Evolutionary conservation across 495 filamentous ascomycete genomes (phyloP).

Genomic region (Xanthoparmelia taractica): DNA sequence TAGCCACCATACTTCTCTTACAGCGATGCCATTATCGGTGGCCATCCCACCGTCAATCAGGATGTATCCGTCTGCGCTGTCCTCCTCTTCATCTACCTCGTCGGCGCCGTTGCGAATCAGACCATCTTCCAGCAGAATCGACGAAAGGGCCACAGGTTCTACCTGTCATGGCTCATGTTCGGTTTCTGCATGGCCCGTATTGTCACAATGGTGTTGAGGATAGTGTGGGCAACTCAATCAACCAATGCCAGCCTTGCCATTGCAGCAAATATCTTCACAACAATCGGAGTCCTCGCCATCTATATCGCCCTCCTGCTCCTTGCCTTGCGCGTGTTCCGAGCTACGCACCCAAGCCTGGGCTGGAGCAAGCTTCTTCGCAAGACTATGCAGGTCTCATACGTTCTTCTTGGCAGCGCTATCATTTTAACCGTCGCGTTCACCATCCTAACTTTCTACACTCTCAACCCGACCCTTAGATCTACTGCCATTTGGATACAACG

Average conservation of each 20-base stretch:
- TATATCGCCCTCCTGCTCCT: conserved; percentile 73
- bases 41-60: conserved; percentile 41
- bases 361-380: conserved; percentile 46
- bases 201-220: conserved; percentile 55
- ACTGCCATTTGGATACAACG: conserved; percentile 54
- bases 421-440: conserved; percentile 59
- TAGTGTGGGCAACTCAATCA: conserved; percentile 34
- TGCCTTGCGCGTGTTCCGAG: conserved; percentile 64
- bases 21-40: conserved; percentile 46
- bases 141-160: conserved; percentile 54
- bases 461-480: conserved; percentile 37
- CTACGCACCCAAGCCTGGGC: conserved; percentile 62
- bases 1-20: conserved; percentile 33
- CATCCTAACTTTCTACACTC: conserved; percentile 59
- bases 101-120: conserved; percentile 52
- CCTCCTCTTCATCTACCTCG: conserved; percentile 56
- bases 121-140: conserved; percentile 53
- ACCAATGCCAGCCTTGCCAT: conserved; percentile 51
- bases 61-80: conserved; percentile 59
- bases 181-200: conserved; percentile 71
- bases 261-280: conserved; percentile 64
- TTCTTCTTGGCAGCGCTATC: conserved; percentile 48
- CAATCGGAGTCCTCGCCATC: conserved; percentile 64
- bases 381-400: conserved; percentile 50
- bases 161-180: conserved; percentile 57